Conservation (phyloP, 164 flowering plant genomes). For the Vitis rupestris region DNA sequence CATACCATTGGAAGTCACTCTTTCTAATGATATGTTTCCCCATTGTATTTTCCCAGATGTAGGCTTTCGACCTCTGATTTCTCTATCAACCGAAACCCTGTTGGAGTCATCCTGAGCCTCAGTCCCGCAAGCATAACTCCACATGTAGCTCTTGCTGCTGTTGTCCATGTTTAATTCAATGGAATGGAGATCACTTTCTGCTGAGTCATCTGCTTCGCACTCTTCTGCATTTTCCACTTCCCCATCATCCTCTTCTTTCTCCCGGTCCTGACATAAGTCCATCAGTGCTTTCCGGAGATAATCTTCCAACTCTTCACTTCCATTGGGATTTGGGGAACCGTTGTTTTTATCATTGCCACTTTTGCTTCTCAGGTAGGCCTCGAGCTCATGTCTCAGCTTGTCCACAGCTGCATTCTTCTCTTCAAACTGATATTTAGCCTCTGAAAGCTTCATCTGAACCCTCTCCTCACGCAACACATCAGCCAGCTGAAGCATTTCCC, state of each 20-base stretch:
- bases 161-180: slow-evolving; percentile 58
- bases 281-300: slow-evolving; percentile 23
- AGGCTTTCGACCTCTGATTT: slow-evolving; percentile 38
- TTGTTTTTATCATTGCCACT: slow-evolving; percentile 7
- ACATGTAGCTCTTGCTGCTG: slow-evolving; percentile 34
- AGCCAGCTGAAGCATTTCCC: slow-evolving; percentile 86
- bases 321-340: slow-evolving; percentile 19
- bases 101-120: slow-evolving; percentile 23
- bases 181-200: slow-evolving; percentile 56
- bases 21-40: slow-evolving; percentile 39
- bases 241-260: slow-evolving; percentile 15
- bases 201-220: slow-evolving; percentile 33
- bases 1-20: slow-evolving; percentile 21
- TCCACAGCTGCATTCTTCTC: slow-evolving; percentile 82
- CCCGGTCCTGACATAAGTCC: slow-evolving; percentile 12
- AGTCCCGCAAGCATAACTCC: slow-evolving; percentile 30
- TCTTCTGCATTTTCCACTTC: slow-evolving; percentile 19
- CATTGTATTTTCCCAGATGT: slow-evolving; percentile 41
- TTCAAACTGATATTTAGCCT: slow-evolving; percentile 82
- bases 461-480: slow-evolving; percentile 78
- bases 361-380: slow-evolving; percentile 36
- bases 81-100: slow-evolving; percentile 23
- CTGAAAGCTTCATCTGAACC: slow-evolving; percentile 79
- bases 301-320: slow-evolving; percentile 31
- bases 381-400: slow-evolving; percentile 63